A percentile compares a stretch with the other conserved stretches of the same genome.
phyloP scores from a whole-genome alignment of 192 early-diverging fungal genomes.

The Backusella parvicylindrica region DNA sequence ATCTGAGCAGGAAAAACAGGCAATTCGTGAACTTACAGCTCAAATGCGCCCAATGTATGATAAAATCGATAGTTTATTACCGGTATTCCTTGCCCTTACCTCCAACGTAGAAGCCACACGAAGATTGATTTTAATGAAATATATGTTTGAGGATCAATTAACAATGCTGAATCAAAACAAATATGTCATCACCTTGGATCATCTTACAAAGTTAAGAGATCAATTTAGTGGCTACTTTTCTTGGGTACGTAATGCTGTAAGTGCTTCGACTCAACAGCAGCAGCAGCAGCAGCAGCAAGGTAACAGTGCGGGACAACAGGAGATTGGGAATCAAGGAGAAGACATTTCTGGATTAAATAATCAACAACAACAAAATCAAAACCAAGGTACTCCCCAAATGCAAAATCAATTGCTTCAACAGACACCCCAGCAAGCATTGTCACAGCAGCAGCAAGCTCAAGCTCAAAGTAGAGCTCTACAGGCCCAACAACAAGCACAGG shows the following conservation, averaged over 20 bases:
- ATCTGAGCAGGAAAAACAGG: constrained; percentile 39
- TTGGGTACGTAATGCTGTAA: constrained; percentile 39
- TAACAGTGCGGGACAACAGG: neutral
- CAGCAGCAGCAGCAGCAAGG: neutral
- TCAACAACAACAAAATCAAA: constrained; percentile 4
- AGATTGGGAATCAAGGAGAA: neutral
- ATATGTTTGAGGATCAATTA: constrained; percentile 52
- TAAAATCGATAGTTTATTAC: constrained; percentile 46
- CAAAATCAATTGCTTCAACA: constrained; percentile 3
- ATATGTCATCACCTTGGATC: constrained; percentile 43
- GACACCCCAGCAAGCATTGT: constrained; percentile 10
- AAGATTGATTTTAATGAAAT: constrained; percentile 48
- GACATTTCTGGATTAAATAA: neutral
- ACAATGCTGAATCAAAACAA: constrained; percentile 39
- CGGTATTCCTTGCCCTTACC: constrained; percentile 43
- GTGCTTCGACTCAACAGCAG: neutral
- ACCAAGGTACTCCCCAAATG: neutral
- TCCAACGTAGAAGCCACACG: constrained; percentile 43
- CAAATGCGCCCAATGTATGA: constrained; percentile 42
- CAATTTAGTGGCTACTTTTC: constrained; percentile 45
- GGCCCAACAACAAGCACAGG: constrained; percentile 14
- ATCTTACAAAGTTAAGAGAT: constrained; percentile 43
- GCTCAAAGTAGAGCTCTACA: constrained; percentile 2
- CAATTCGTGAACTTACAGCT: constrained; percentile 36
- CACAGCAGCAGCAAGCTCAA: constrained; percentile 18